Evolutionary conservation across 495 filamentous ascomycete species (phyloP).

Genomic region (Lasiosphaeriaceae sp.): DNA sequence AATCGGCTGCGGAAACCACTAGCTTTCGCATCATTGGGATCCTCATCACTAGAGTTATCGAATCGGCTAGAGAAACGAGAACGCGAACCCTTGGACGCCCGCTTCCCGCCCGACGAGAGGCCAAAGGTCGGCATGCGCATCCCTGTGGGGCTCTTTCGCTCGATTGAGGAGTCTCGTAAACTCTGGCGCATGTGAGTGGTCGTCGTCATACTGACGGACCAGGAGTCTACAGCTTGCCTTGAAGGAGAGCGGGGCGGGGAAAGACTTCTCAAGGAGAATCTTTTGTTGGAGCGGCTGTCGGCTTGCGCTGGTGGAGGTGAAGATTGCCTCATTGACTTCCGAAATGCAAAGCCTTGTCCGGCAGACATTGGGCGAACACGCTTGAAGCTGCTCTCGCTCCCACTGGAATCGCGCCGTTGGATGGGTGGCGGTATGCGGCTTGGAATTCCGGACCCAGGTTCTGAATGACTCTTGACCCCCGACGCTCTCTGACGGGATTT

Average conservation of each 20-base stretch:
- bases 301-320: slow-evolving; percentile 20
- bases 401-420: slow-evolving; percentile 39
- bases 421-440: slow-evolving; percentile 13
- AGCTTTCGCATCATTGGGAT: slow-evolving; percentile 36
- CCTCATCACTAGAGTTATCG: slow-evolving; percentile 72
- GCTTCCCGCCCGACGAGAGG: slow-evolving; percentile 21
- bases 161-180: slow-evolving; percentile 21
- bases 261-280: slow-evolving; percentile 39
- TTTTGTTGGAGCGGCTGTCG: slow-evolving; percentile 24
- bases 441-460: slow-evolving; percentile 15
- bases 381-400: slow-evolving; percentile 49
- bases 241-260: slow-evolving; percentile 33
- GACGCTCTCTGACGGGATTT: slow-evolving; percentile 8
- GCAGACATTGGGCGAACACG: slow-evolving; percentile 25
- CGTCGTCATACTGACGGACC: slow-evolving; percentile 4
- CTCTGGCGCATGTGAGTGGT: slow-evolving; percentile 27
- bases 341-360: slow-evolving; percentile 29
- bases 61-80: slow-evolving; percentile 32
- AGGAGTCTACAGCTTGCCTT: slow-evolving; percentile 16
- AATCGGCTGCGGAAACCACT: slow-evolving; percentile 64
- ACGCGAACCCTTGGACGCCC: slow-evolving; percentile 15
- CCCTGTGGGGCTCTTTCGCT: slow-evolving; percentile 18
- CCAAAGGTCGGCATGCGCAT: slow-evolving; percentile 33
- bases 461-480: slow-evolving; percentile 8
- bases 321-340: slow-evolving; percentile 37